phyloP scores from a whole-genome alignment of 2,329 filamentous ascomycete species.

The Aspergillus floridensis region DNA sequence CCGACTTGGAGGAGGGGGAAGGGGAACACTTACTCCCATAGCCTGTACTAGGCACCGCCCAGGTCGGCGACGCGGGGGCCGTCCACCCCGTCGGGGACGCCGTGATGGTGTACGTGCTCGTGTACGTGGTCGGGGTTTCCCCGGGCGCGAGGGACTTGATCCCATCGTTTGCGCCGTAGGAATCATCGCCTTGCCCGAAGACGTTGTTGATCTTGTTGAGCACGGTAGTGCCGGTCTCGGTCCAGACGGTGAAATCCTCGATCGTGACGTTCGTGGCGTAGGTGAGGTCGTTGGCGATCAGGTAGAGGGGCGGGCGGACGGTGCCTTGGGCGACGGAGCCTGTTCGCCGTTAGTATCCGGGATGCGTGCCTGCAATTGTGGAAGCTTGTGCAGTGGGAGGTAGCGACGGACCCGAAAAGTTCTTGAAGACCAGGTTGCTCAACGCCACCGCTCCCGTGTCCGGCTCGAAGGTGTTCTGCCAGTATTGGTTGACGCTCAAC shows the following conservation, averaged over 20 bases:
- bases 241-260: conserved; percentile 38
- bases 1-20: no score
- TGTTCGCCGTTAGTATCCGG: conserved; percentile 5
- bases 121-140: conserved; percentile 19
- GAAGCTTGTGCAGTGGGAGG: no score
- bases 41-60: conserved; percentile 31
- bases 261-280: conserved; percentile 33
- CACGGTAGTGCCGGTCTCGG: conserved; percentile 18
- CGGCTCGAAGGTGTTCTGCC: conserved; percentile 24
- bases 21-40: conserved; percentile 28
- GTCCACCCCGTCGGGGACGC: conserved; percentile 29
- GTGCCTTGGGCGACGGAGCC: conserved; percentile 33
- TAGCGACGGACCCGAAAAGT: conserved; percentile 19
- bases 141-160: not conserved
- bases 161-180: conserved; percentile 14
- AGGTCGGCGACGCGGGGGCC: conserved; percentile 28
- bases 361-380: no score
- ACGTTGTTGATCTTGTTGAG: conserved; percentile 37
- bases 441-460: conserved; percentile 25
- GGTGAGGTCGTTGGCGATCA: conserved; percentile 33
- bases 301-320: conserved; percentile 28
- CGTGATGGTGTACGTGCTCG: conserved; percentile 31
- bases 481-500: conserved; percentile 27
- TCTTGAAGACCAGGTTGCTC: conserved; percentile 26
- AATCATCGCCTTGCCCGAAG: conserved; percentile 33